Conservation (phyloP, 2,329 filamentous ascomycete species). For the Penicillium psychrosexuale region DNA sequence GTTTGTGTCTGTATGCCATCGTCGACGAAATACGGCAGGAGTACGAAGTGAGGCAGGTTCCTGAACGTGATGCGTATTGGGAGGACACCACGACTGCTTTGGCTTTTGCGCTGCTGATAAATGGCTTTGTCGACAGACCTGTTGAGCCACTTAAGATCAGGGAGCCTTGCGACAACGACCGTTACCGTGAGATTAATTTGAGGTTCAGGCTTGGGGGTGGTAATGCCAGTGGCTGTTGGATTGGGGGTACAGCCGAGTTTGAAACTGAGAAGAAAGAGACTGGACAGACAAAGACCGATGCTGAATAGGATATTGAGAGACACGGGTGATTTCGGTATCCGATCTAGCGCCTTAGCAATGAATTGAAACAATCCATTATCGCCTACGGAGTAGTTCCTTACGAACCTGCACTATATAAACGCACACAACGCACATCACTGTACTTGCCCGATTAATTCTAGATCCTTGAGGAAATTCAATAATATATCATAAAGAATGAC, state of each 20-base stretch:
- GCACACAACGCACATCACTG: too few relatives aligned
- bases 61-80: constrained; percentile 3
- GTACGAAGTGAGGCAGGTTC: constrained; percentile 14
- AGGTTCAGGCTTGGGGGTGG: background rate
- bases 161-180: constrained; percentile 1
- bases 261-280: background rate
- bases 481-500: background rate
- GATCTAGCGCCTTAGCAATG: background rate
- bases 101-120: constrained; percentile 4
- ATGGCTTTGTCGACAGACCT: background rate
- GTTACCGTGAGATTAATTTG: constrained; percentile 5
- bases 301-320: background rate
- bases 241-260: constrained; percentile 1
- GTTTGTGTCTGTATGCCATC: constrained; percentile 5
- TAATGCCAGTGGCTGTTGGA: constrained; percentile 11
- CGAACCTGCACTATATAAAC: too few relatives aligned
- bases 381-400: too few relatives aligned
- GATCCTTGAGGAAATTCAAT: background rate
- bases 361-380: background rate
- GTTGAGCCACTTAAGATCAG: background rate
- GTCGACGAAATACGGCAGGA: constrained; percentile 1
- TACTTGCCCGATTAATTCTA: background rate
- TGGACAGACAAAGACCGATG: background rate
- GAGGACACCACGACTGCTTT: constrained; percentile 16
- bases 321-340: too few relatives aligned